Base-by-base conservation (phyloP, 176 grass and related monocot species). In the Eragrostis curvula region DNA sequence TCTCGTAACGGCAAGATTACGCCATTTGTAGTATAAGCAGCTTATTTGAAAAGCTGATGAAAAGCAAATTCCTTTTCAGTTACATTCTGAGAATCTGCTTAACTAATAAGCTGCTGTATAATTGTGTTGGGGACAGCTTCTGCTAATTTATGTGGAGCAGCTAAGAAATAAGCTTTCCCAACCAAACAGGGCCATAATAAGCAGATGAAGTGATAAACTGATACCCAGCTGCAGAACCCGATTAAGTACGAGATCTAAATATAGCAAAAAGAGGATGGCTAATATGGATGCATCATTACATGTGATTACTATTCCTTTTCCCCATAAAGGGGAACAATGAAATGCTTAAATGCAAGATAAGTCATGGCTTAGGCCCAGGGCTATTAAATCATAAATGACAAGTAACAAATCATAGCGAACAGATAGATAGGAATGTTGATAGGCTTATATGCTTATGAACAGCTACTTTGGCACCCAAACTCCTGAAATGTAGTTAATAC, bases 401-500 rank as follows among this genome's bases (percentile, higher is more conserved):
- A 68, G 40, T 28, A 13, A 2, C 7, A 57, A 57, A 20, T 18
- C 21, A 58, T 9, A 30, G 6, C 2, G 8, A 29, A 64, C 4
- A 64, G 28, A 64, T 64, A 11, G 30, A 17, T 39, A 65, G 62
- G 36, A 80, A 24, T 53, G 42, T 28, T 43, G 52, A 32, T 43
- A 70, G 10, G 21, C 30, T 46, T 12, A 23, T 21, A 60, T 32
- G 15, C 23, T 15, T 42, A 64, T 41, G 25, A 70, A 48, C 42
- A 36, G 29, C 11, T 78, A 61, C 14, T 70, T 69, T 28, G 21
- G 29, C 15, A 59, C 5, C 56, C 24, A 53, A 75, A 23, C 12
- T 82, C 30, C 9, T 27, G 20, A 75, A 66, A 64, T 75, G 17
- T 63, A 67, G 23, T 74, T 84, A 20, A 11, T 66, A 65, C 25